Conservation (phyloP, 495 filamentous ascomycete genomes). For the Baudoinia panamericana region DNA sequence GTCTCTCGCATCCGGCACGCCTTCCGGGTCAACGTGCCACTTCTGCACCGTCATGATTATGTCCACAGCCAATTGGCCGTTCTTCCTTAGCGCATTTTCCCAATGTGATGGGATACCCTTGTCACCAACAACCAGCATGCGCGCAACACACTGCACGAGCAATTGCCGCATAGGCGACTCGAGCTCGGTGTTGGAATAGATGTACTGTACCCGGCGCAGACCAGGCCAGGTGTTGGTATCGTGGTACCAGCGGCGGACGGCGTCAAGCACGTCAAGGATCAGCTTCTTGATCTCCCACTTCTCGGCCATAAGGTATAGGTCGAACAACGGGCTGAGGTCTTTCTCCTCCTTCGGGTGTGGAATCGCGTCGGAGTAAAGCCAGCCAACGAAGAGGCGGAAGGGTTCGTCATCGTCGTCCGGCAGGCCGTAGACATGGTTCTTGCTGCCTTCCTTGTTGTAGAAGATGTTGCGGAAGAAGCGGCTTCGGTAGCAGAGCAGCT, state of each 20-base stretch:
- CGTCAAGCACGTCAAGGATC: slow-evolving; percentile 29
- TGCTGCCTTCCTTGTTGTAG: slow-evolving; percentile 24
- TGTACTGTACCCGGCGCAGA: slow-evolving; percentile 38
- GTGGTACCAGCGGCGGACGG: slow-evolving; percentile 34
- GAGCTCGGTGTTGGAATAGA: slow-evolving; percentile 36
- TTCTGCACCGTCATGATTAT: slow-evolving; percentile 36
- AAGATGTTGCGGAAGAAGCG: slow-evolving; percentile 37
- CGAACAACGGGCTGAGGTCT: slow-evolving; percentile 32
- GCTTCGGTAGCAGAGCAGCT: slow-evolving; percentile 38
- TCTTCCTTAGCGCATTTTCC: slow-evolving; percentile 37
- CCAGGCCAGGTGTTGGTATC: slow-evolving; percentile 34
- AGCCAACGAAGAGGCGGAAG: slow-evolving; percentile 37
- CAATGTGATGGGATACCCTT: slow-evolving; percentile 36
- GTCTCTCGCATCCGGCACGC: slow-evolving; percentile 34
- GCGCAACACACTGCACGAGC: slow-evolving; percentile 33
- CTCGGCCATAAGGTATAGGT: slow-evolving; percentile 37
- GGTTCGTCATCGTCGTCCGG: slow-evolving; percentile 35
- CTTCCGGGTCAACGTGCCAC: slow-evolving; percentile 33
- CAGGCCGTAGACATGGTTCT: slow-evolving; percentile 28
- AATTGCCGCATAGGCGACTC: slow-evolving; percentile 37
- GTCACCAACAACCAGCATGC: slow-evolving; percentile 29
- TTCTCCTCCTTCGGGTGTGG: slow-evolving; percentile 31
- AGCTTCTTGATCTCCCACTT: slow-evolving; percentile 31
- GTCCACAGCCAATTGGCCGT: slow-evolving; percentile 38
- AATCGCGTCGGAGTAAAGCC: slow-evolving; percentile 34